Conservation (phyloP, 2,329 filamentous ascomycete genomes). For the Alternaria sp. region DNA sequence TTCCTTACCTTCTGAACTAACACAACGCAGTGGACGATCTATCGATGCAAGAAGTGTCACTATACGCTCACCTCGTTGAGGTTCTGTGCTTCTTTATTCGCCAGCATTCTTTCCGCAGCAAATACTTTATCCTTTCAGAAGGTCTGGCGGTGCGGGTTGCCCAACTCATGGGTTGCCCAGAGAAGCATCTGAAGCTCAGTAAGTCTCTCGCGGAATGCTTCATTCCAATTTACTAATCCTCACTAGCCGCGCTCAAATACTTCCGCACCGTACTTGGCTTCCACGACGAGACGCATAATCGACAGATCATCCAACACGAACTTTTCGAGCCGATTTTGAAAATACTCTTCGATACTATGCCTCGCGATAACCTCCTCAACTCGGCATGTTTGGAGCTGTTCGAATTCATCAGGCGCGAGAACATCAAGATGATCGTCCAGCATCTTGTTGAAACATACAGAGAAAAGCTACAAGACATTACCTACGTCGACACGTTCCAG, state of each 20-base stretch:
- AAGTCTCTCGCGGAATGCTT: slow-evolving; percentile 46
- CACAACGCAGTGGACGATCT: slow-evolving; percentile 71
- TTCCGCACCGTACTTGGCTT: slow-evolving; percentile 86
- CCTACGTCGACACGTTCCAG: slow-evolving; percentile 86
- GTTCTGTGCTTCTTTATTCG: slow-evolving; percentile 93
- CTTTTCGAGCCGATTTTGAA: slow-evolving; percentile 86
- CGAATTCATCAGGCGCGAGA: slow-evolving; percentile 76
- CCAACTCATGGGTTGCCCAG: slow-evolving; percentile 80
- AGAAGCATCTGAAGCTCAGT: slow-evolving; percentile 94
- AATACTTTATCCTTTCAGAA: slow-evolving; percentile 85
- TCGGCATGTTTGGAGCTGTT: slow-evolving; percentile 95
- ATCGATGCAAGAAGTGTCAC: slow-evolving; percentile 82
- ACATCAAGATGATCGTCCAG: slow-evolving; percentile 76
- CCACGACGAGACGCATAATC: slow-evolving; percentile 91
- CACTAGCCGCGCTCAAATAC: slow-evolving; percentile 84
- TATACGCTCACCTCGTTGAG: slow-evolving; percentile 91
- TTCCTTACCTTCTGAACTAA: slow-evolving; percentile 26
- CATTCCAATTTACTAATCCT: slow-evolving; percentile 18
- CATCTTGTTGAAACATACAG: slow-evolving; percentile 87
- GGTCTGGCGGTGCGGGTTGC: slow-evolving; percentile 80
- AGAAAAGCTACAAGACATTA: slow-evolving; percentile 77
- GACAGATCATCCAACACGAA: slow-evolving; percentile 81
- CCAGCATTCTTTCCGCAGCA: slow-evolving; percentile 85
- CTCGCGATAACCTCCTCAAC: slow-evolving; percentile 90
- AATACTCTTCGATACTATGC: slow-evolving; percentile 84